A percentile compares a stretch with the other conserved stretches of the same genome.
These are phyloP conservation scores for Camellia oleifera DNA, from an alignment of 179 eudicot genomes.

Conservation along the genomic window DNA sequence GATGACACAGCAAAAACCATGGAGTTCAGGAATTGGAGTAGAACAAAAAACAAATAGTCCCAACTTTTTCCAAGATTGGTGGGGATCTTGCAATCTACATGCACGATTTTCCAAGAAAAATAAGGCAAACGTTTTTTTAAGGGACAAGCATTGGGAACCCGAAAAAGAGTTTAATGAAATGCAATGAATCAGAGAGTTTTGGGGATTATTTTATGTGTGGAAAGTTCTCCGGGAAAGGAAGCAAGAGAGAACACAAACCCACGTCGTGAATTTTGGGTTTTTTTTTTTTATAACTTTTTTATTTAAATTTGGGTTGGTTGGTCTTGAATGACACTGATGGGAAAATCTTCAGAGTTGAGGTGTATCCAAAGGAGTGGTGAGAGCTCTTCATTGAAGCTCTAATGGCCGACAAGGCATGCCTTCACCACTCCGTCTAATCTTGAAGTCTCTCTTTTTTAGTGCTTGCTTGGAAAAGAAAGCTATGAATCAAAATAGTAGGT, in stretches of 20 bases:
- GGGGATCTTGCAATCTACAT: slow-evolving; percentile 28
- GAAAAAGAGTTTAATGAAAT: slow-evolving; percentile 26
- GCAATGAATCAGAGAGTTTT: slow-evolving; percentile 29
- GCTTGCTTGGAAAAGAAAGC: slow-evolving; percentile 22
- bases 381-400: slow-evolving; percentile 43
- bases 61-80: slow-evolving; percentile 24
- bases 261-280: slow-evolving; percentile 6
- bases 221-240: slow-evolving; percentile 21
- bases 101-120: slow-evolving; percentile 25
- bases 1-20: slow-evolving; percentile 19
- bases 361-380: slow-evolving; percentile 22
- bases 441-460: slow-evolving; percentile 6
- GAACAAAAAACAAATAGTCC: slow-evolving; percentile 4
- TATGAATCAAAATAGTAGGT: neutral
- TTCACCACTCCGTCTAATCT: slow-evolving; percentile 16
- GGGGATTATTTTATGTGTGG: slow-evolving; percentile 5
- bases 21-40: slow-evolving; percentile 9
- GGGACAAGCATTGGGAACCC: neutral
- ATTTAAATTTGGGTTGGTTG: neutral
- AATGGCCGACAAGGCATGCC: slow-evolving; percentile 90
- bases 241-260: slow-evolving; percentile 22
- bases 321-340: slow-evolving; percentile 17
- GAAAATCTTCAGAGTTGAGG: slow-evolving; percentile 12
- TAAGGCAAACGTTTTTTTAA: no score
- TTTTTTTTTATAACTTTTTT: neutral